Base-by-base conservation (phyloP, 768 basidiomycete genomes). In the Dentipellis fragilis region DNA sequence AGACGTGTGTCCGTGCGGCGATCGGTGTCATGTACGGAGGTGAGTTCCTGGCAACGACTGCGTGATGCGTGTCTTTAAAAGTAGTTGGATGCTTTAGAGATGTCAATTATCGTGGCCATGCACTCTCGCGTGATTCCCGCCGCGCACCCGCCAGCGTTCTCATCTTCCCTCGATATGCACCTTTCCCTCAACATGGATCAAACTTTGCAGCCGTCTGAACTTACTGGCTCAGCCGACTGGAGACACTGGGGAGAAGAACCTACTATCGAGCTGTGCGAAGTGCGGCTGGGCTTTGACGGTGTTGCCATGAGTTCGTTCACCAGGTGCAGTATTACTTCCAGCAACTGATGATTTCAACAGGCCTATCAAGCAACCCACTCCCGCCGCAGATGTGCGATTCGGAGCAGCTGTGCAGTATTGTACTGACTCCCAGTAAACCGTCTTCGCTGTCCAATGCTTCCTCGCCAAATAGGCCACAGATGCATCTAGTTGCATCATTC, bases 11-110 rank as follows among this genome's bases (percentile, higher is more conserved):
- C 17, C 50, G 52, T 46, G 61, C 59, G 14, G 52, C 61, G 10
- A 58, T 62, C 29, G 61, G 61, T 34, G 42, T 62, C 17, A 59
- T 39, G 2, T 60, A 62, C 49, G 51, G 55, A 34, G 61, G 61
- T 62, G 29, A 36, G 40, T 49, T 38, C 40, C 12, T 12, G 23
- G 16, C 11, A 10, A 42, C 17, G 10, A 23, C 11, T 49, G 19
- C 60, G 57, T 17, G 35, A 38, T 47, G 10, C 50, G 12, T 11
- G 5, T 22, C 12, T 29, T 29, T 29, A 3, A 29, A 29, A 29
- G 29, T 29, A 29, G 29, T 29, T 3, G 29, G 29, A 29, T 29
- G 29, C 29, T 29, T 29, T 40, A 62, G 61, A 60, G n/a, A 54
- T 49, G 7, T 46, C 61, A 35, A 58, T 62, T 17, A 46, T 62